Percentiles rank a stretch among this genome's conserved stretches.
These are phyloP conservation scores for Chaetomium cochliodes DNA, from an alignment of 495 filamentous ascomycete genomes.

Conservation along the genomic window DNA sequence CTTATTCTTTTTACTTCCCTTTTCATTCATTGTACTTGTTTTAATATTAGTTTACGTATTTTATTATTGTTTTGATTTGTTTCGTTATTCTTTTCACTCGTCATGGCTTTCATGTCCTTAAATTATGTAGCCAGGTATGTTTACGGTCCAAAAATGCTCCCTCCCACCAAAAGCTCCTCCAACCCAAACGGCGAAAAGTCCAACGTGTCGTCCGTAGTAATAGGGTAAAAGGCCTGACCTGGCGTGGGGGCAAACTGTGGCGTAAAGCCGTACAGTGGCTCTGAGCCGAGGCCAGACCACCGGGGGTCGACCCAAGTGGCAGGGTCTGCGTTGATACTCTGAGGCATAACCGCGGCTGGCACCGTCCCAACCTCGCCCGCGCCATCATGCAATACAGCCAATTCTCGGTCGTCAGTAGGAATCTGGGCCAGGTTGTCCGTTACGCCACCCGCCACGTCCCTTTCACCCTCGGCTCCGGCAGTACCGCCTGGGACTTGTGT, in stretches of 20 bases:
- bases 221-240: background rate
- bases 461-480: background rate
- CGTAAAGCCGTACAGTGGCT: background rate
- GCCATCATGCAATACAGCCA: background rate
- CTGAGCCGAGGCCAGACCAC: background rate
- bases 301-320: background rate
- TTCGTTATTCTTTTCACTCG: too few species aligned
- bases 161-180: background rate
- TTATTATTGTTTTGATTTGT: too few species aligned
- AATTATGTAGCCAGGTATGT: too few species aligned
- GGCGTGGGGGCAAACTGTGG: background rate
- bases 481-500: background rate
- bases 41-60: too few species aligned
- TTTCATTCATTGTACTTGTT: too few species aligned
- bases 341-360: background rate
- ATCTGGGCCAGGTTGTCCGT: background rate
- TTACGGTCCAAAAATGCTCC: too few species aligned
- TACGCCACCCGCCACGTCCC: background rate
- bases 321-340: background rate
- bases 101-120: too few species aligned
- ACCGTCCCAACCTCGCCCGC: background rate
- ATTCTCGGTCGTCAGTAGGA: background rate
- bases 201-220: background rate
- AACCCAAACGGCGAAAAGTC: slow-evolving; percentile 2
- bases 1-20: too few species aligned